These are phyloP conservation scores for Epithele typhae DNA, from an alignment of 768 basidiomycete genomes.

Conservation along the genomic window DNA sequence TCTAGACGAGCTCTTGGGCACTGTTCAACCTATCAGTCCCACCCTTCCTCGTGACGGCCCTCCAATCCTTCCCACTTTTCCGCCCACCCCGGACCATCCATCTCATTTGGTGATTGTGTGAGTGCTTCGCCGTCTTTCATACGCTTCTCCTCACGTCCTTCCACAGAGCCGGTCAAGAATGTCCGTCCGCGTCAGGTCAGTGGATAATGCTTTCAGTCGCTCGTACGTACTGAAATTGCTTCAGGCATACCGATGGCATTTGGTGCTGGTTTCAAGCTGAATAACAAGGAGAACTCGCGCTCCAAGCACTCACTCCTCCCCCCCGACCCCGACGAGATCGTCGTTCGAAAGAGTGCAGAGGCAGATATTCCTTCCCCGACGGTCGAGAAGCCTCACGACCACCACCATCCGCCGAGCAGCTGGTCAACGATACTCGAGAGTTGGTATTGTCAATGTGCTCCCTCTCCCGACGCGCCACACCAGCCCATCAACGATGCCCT, in stretches of 20 bases:
- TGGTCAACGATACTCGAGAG: conserved; percentile 79
- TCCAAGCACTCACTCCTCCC: conserved; percentile 5
- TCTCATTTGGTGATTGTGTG: conserved; percentile 80
- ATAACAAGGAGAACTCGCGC: conserved; percentile 35
- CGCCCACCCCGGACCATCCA: conserved; percentile 53
- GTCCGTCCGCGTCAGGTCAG: conserved; percentile 71
- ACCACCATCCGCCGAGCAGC: conserved; percentile 35
- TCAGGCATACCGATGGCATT: conserved; percentile 75
- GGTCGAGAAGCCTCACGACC: conserved; percentile 14
- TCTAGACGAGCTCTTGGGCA: conserved; percentile 65
- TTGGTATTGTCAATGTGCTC: conserved; percentile 50
- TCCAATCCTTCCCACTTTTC: conserved; percentile 40
- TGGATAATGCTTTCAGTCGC: neutral
- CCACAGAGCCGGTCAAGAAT: conserved; percentile 66
- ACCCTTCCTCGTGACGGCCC: conserved; percentile 19
- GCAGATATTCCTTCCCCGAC: conserved; percentile 6
- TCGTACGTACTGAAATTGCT: neutral
- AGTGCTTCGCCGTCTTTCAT: conserved; percentile 22
- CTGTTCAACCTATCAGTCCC: conserved; percentile 41
- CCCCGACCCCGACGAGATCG: conserved; percentile 25
- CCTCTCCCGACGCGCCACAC: conserved; percentile 12
- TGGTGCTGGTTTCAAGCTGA: conserved; percentile 72
- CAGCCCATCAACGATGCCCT: conserved; percentile 2
- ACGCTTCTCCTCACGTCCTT: conserved; percentile 26
- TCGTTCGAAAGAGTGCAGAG: conserved; percentile 12